Evolutionary conservation across 2,329 filamentous ascomycete species (phyloP).

Genomic region (Pseudocercospora fijiensis): DNA sequence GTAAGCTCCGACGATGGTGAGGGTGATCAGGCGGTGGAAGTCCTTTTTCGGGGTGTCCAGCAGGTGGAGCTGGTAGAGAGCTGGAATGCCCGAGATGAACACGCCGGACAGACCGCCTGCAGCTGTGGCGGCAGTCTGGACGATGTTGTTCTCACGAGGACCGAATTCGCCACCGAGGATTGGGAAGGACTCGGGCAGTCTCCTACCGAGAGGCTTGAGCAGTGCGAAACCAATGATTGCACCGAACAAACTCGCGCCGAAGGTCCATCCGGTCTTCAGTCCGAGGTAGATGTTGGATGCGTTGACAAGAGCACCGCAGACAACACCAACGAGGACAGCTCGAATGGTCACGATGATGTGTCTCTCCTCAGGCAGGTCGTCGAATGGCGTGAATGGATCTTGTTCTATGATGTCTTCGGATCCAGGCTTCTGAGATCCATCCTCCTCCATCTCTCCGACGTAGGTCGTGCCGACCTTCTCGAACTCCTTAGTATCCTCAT

Average conservation of each 20-base stretch:
- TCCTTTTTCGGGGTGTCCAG: conserved; percentile 54
- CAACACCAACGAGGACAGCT: conserved; percentile 55
- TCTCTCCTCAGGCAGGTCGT: conserved; percentile 47
- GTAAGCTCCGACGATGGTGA: conserved; percentile 62
- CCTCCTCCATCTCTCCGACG: conserved; percentile 33
- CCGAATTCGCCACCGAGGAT: conserved; percentile 57
- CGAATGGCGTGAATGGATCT: conserved; percentile 46
- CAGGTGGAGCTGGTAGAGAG: conserved; percentile 58
- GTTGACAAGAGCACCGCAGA: conserved; percentile 60
- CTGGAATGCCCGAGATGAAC: conserved; percentile 61
- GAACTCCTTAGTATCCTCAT: conserved; percentile 29
- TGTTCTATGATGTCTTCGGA: conserved; percentile 33
- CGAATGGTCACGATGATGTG: conserved; percentile 55
- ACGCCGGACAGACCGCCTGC: conserved; percentile 59
- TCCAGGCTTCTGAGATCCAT: conserved; percentile 32
- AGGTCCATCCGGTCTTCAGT: conserved; percentile 49
- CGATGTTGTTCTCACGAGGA: conserved; percentile 62
- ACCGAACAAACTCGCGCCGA: conserved; percentile 40
- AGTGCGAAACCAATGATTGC: conserved; percentile 62
- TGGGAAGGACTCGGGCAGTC: conserved; percentile 50
- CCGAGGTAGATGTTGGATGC: conserved; percentile 64
- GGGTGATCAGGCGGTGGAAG: conserved; percentile 58
- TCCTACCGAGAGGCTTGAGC: conserved; percentile 55
- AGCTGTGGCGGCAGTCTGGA: conserved; percentile 60
- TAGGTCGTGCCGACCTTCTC: conserved; percentile 31